Evolutionary conservation across 1,139 yeast genomes (phyloP), one percentile per base, ranked within the genome.

Genomic region (Protomyces macrosporus): DNA sequence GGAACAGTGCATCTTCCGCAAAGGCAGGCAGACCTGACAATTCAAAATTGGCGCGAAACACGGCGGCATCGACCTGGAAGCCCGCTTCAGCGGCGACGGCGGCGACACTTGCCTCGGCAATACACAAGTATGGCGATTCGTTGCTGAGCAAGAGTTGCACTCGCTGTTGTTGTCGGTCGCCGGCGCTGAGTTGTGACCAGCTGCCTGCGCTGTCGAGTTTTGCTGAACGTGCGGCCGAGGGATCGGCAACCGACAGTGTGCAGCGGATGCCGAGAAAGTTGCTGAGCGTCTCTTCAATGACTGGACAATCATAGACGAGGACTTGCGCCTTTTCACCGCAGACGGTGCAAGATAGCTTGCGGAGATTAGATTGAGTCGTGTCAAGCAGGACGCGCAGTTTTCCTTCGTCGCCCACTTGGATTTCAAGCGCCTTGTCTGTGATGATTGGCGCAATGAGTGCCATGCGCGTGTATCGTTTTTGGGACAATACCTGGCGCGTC

Each of bases 31-130:
- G 50, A 16, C 62, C 50, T 6, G 40, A 16, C 9, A 58, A 33
- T 4, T 23, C 45, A 35, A 58, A 58, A 34, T 58, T 58, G 14
- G 55, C 53, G 10, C 62, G 62, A 36, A 58, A 58, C 5, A 50
- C 37, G 34, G 30, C 34, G 6, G 62, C 50, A 7, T 51, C 52
- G 16, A 58, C 42, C 5, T 36, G 9, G 1, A n/a, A 14, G 55
- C 23, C 10, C 3, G 52, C 39, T 32, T 23, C 37, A 16, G n/a
- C 35, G 10, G 30, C 40, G 23, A 58, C 32, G 14, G 42, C 56
- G 5, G 14, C 39, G 23, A 58, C 42, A 5, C 55, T 48, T 4
- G 48, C 32, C 23, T 50, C 35, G 6, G 50, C 33, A n/a, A 58
- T 58, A 12, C 51, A 45, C 30, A 58, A 23, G 30, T 51, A 58